Evolutionary conservation across 345 rosid genomes (phyloP), one percentile per base, ranked within the genome.

Genomic region (Aurinia saxatilis): DNA sequence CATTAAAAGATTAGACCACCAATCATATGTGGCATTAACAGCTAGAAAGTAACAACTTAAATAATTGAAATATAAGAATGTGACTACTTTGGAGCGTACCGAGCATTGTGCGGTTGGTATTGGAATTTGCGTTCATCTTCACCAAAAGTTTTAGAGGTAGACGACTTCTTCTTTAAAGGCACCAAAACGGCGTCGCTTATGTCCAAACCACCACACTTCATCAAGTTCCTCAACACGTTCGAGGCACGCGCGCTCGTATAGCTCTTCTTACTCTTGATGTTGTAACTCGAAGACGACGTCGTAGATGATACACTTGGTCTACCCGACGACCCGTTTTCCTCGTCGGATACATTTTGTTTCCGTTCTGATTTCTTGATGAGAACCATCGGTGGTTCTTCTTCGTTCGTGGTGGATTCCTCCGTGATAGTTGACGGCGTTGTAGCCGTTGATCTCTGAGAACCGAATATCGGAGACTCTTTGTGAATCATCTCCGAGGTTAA

Each of bases 141-240:
- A 23, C 73, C 82, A 27, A 57, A 58, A 15, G 58, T n/a, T 15
- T 65, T 42, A 35, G 52, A 55, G 16, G 45, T 56, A 44, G 71
- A 60, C n/a, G n/a, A n/a, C n/a, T n/a, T n/a, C 52, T 50, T 72
- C 30, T 71, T 77, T 63, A 72, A 38, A 38, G 60, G 65, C 45
- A 79, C 73, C 12, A 85, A 27, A 19, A 72, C 85, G 14, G 73
- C 63, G 25, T 88, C 85, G 30, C 79, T 72, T 6, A 82, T 78
- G 13, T 76, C 82, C 17, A 52, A 70, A 38, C 80, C 78, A 5
- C 90, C 79, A 25, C 96, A 85, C 18, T 59, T 75, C 36, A 82
- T 65, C 53, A 81, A 69, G 57, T 58, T 80, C 25, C 88, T 54
- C 14, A 85, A 48, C 74, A 75, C 70, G 21, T 67, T 68, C 1